phyloP scores from a whole-genome alignment of 148 eudicot species.

The Camellia japonica region DNA sequence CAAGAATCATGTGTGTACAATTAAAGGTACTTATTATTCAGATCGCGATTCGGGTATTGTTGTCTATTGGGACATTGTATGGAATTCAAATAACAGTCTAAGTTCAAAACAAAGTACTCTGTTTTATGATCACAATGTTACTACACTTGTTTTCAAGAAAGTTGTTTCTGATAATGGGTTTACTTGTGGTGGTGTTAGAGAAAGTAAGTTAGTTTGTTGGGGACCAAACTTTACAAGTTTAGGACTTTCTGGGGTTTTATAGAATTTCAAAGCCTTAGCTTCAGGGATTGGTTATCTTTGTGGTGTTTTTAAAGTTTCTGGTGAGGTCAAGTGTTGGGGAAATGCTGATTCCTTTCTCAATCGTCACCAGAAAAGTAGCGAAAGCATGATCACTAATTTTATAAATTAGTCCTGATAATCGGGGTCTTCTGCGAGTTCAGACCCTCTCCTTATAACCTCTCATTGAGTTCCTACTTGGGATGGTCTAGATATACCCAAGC shows the following conservation, averaged over 20 bases:
- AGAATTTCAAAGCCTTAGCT: constrained; percentile 39
- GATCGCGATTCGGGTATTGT: constrained; percentile 46
- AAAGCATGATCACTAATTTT: constrained; percentile 47
- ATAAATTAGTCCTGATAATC: constrained; percentile 49
- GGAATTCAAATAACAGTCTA: constrained; percentile 24
- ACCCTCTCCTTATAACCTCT: too few species aligned
- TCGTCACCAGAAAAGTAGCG: constrained; percentile 32
- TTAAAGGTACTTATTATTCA: constrained; percentile 63
- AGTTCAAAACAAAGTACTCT: constrained; percentile 49
- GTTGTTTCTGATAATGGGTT: constrained; percentile 89
- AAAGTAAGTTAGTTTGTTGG: constrained; percentile 70
- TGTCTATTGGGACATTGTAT: constrained; percentile 82
- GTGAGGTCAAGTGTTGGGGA: constrained; percentile 79
- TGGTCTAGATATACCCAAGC: too few species aligned
- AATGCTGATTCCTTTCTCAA: constrained; percentile 30
- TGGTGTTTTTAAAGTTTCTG: constrained; percentile 49
- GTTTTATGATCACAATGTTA: constrained; percentile 49
- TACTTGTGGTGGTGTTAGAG: constrained; percentile 55
- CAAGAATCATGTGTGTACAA: constrained; percentile 70
- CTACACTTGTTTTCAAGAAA: constrained; percentile 33
- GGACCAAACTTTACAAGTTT: constrained; percentile 64
- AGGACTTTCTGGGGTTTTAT: constrained; percentile 34
- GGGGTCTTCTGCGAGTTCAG: constrained; percentile 14
- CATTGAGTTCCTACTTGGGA: too few species aligned
- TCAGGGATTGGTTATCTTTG: constrained; percentile 55